Evolutionary conservation across 2,329 filamentous ascomycete genomes (phyloP), one percentile per base, ranked within the genome.

Genomic region (Alternaria infectoria): DNA sequence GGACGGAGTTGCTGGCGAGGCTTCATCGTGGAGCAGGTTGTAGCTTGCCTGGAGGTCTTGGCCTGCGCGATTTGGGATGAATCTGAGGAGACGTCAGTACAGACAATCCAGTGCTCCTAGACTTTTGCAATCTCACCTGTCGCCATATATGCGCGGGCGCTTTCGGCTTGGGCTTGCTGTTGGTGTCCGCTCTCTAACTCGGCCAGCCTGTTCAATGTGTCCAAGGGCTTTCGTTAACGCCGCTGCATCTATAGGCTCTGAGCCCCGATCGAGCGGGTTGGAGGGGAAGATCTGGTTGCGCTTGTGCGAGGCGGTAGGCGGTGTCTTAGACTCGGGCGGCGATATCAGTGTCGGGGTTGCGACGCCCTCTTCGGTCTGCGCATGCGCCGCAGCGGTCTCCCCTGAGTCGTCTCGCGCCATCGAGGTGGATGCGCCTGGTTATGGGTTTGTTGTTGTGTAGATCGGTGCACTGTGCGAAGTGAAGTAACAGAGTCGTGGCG

Each of bases 31-130:
- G 26, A 98, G 85, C 59, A 98, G 84, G 77, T 90, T 97, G 81
- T 96, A 98, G 80, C 93, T 96, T 57, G 95, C 93, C 78, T 95
- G 92, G 23, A 98, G 84, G 80, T 99, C 96, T 80, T 97, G 93
- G 6, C 95, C 96, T 68, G 94, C 91, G 45, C 96, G 89, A 72
- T 96, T 96, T 26, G 96, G 96, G 70, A 99, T 98, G 78, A 99
- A 99, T 74, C 96, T 97, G 77, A 4, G 21, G 3, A 9, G 13
- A 13, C 11, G 50, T 69, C 21, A 66, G 66, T 17, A 11, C 23
- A 44, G 21, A 10, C 9, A 15, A 10, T 11, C n/a, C 4, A 3
- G 6, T 13, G 19, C 28, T 23, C 28, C 11, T n/a, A 17, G 25
- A 25, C 19, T 25, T n/a, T 26, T 30, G 46, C 40, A 46, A 55